Evolutionary conservation across 2,329 filamentous ascomycete species (phyloP).

Genomic region (Colletotrichum sp.): DNA sequence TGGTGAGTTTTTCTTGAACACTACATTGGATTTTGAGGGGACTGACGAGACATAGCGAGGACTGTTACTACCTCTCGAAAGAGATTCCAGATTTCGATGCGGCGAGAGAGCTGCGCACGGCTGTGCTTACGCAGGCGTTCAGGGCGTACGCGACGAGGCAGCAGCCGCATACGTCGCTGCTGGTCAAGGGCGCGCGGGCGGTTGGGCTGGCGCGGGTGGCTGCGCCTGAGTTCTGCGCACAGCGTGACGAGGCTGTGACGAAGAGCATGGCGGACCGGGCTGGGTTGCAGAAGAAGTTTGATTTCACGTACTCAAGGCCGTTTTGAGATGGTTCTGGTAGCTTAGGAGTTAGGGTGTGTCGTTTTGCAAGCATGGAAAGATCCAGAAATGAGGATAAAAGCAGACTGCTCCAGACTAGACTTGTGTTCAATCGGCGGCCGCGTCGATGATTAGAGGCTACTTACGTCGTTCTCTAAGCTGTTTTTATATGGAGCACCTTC

Average conservation of each 20-base stretch:
- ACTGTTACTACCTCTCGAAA: constrained; percentile 1
- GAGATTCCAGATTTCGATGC: neutral
- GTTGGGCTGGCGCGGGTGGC: constrained; percentile 24
- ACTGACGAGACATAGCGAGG: neutral
- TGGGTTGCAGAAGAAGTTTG: neutral
- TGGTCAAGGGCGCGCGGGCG: constrained; percentile 26
- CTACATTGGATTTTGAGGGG: no score
- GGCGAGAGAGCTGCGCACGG: neutral
- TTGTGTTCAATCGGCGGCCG: rapidly evolving
- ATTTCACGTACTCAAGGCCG: neutral
- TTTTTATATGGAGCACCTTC: rapidly evolving
- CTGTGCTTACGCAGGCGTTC: neutral
- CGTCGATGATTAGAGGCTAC: neutral
- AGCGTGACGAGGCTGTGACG: constrained; percentile 11
- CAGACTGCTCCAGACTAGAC: neutral
- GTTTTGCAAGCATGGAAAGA: neutral
- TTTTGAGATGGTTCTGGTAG: neutral
- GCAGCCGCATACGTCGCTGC: constrained; percentile 25
- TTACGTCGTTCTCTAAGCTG: neutral
- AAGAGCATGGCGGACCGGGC: neutral
- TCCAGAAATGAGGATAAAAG: rapidly evolving
- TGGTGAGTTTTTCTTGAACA: no score
- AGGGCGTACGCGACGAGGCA: constrained; percentile 21
- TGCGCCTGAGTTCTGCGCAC: constrained; percentile 9
- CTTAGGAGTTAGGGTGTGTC: neutral